phyloP scores from a whole-genome alignment of 148 eudicot species.

The Oxyria digyna region DNA sequence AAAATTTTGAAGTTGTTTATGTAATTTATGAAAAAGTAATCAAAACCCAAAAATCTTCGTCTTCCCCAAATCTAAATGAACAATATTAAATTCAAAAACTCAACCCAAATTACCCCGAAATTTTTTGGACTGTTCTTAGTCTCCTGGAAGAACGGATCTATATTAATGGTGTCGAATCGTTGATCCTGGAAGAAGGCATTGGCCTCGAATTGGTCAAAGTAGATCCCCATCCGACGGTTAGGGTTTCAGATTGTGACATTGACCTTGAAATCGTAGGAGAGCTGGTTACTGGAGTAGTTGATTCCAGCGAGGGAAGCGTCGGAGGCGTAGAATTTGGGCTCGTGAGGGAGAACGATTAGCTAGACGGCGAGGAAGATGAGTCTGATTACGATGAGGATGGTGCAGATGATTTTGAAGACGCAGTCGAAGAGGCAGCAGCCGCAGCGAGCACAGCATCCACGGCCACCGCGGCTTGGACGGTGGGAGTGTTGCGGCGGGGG shows the following conservation, averaged over 20 bases:
- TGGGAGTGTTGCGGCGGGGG: constrained; percentile 39
- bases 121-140: constrained; percentile 36
- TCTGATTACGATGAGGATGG: constrained; percentile 26
- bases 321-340: constrained; percentile 42
- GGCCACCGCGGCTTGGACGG: constrained; percentile 36
- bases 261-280: constrained; percentile 31
- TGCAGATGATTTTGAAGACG: constrained; percentile 35
- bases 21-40: no score
- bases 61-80: no score
- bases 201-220: constrained; percentile 37
- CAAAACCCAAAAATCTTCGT: no score
- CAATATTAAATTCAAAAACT: no score
- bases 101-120: no score
- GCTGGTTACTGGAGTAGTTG: constrained; percentile 31
- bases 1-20: no score
- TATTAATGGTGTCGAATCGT: constrained; percentile 12
- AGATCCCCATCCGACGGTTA: constrained; percentile 28
- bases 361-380: constrained; percentile 26
- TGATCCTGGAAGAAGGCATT: constrained; percentile 27
- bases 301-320: constrained; percentile 45
- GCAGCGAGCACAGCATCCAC: constrained; percentile 23
- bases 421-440: constrained; percentile 40
- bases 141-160: constrained; percentile 37
- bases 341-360: constrained; percentile 63
- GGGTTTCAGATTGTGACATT: constrained; percentile 30